Conservation (phyloP, 352 stramenopile species). For the Globisporangium okanoganense region DNA sequence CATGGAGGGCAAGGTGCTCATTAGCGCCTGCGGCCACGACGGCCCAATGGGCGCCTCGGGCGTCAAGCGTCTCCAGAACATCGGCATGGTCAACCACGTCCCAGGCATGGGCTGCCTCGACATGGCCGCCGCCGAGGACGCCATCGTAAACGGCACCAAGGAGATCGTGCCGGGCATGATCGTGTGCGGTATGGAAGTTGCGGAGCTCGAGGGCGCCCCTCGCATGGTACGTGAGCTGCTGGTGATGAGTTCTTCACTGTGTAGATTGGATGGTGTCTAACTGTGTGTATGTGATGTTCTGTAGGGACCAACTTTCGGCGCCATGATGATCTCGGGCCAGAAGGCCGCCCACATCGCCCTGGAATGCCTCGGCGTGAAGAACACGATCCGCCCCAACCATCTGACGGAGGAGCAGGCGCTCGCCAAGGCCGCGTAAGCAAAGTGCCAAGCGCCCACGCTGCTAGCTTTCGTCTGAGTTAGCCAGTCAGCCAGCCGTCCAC, state of each 20-base stretch:
- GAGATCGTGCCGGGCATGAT: constrained; percentile 67
- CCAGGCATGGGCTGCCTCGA: constrained; percentile 57
- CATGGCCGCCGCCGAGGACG: constrained; percentile 58
- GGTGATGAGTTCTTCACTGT: background rate
- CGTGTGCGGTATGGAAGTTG: constrained; percentile 59
- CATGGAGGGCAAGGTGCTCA: constrained; percentile 66
- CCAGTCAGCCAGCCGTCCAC: background rate
- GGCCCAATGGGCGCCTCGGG: constrained; percentile 57
- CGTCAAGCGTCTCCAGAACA: constrained; percentile 67
- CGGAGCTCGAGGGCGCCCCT: constrained; percentile 52
- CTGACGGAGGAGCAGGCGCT: constrained; percentile 29
- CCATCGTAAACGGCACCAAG: constrained; percentile 57
- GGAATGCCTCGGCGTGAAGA: constrained; percentile 58
- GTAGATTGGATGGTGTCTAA: background rate
- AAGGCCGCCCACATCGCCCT: constrained; percentile 59
- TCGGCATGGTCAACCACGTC: constrained; percentile 55
- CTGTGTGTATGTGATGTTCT: background rate
- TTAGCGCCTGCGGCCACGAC: constrained; percentile 58
- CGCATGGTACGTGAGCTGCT: constrained; percentile 31
- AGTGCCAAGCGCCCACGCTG: background rate
- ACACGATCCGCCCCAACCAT: constrained; percentile 36
- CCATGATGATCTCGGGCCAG: constrained; percentile 69
- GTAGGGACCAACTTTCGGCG: constrained; percentile 52
- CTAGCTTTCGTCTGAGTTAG: background rate
- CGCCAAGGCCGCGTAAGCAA: constrained; percentile 36